A percentile compares a stretch with the other conserved stretches of the same genome.
Conservation (phyloP, 257 asterid genomes). For the Nicotiana sylvestris region DNA sequence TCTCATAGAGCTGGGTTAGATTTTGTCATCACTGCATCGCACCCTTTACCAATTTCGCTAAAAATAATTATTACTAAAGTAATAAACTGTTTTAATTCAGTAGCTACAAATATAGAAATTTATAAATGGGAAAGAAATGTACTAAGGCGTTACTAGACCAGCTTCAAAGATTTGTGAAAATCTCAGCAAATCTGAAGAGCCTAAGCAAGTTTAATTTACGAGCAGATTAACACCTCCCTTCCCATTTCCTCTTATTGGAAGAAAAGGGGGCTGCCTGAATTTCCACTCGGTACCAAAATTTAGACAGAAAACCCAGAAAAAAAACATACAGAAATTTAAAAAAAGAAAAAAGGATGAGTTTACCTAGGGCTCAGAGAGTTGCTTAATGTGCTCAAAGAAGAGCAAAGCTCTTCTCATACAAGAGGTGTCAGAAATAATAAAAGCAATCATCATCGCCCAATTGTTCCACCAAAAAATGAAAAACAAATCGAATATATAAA, state of each 20-base stretch:
- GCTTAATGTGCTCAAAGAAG: conserved; percentile 82
- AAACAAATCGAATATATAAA: background rate
- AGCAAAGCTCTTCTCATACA: conserved; percentile 69
- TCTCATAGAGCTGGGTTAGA: no score
- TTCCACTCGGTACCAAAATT: conserved; percentile 31
- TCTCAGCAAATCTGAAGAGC: conserved; percentile 87
- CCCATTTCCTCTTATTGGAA: conserved; percentile 12
- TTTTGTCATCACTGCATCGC: no score
- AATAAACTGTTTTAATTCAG: no score
- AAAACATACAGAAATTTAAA: background rate
- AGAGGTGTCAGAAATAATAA: conserved; percentile 76
- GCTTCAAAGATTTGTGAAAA: conserved; percentile 36
- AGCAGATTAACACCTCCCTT: conserved; percentile 69
- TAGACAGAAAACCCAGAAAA: no score
- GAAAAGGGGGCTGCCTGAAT: conserved; percentile 74
- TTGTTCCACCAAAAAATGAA: fast-evolving
- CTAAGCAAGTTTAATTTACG: conserved; percentile 34
- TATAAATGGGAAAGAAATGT: conserved; percentile 12
- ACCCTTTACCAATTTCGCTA: no score
- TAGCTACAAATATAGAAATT: background rate
- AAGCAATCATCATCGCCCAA: conserved; percentile 53
- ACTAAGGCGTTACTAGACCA: conserved; percentile 66
- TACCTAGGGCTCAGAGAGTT: conserved; percentile 50
- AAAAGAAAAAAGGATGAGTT: background rate
- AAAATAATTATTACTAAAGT: no score